phyloP scores from a whole-genome alignment of 139 green algal genomes.

The Haematococcus lacustris region DNA sequence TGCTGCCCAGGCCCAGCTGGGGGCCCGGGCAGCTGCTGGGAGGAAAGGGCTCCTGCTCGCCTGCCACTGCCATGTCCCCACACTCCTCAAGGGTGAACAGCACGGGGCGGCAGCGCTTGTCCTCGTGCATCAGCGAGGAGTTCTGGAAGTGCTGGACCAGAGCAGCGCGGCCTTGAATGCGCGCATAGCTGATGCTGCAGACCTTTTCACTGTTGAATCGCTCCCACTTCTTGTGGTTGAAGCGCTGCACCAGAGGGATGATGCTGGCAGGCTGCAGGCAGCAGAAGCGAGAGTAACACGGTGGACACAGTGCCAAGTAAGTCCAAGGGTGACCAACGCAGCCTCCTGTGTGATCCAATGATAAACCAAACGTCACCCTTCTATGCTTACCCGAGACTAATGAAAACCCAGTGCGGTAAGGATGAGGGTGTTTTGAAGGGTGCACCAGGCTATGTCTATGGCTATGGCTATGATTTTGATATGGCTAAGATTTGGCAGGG shows the following conservation, averaged over 20 bases:
- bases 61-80: constrained; percentile 16
- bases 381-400: no score
- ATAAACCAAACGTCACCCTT: no score
- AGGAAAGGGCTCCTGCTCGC: constrained; percentile 51
- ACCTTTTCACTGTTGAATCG: constrained; percentile 97
- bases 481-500: no score
- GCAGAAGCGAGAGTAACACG: no score
- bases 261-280: constrained; percentile 55
- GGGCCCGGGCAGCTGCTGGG: not conserved
- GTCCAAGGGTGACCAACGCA: no score
- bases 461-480: no score
- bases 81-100: constrained; percentile 68
- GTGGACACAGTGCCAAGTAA: no score
- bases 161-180: constrained; percentile 84
- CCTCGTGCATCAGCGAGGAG: constrained; percentile 94
- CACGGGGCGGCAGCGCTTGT: constrained; percentile 95
- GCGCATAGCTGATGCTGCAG: constrained; percentile 87
- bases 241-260: constrained; percentile 72
- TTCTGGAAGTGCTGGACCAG: constrained; percentile 95
- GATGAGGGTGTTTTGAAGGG: no score
- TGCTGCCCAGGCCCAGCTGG: not conserved
- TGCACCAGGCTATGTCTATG: no score
- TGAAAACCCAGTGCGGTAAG: no score
- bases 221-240: constrained; percentile 92
- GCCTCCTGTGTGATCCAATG: no score